phyloP scores from a whole-genome alignment of 306 rosid genomes.

The Cucumis cinereus region DNA sequence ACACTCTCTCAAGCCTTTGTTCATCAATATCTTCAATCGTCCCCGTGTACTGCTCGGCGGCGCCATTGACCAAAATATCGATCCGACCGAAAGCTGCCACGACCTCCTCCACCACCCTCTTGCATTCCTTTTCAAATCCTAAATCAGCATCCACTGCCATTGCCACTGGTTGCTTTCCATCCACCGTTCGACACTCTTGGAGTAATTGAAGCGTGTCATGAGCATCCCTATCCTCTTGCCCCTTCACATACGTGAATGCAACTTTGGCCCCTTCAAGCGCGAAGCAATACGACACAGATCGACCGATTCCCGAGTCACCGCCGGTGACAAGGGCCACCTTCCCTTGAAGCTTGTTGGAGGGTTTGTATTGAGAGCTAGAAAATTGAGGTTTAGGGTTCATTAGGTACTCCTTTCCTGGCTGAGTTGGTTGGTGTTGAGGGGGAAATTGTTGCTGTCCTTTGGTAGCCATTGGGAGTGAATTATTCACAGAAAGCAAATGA shows the following conservation, averaged over 20 bases:
- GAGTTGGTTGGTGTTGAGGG: conserved; percentile 34
- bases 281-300: conserved; percentile 31
- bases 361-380: conserved; percentile 20
- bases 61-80: conserved; percentile 43
- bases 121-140: conserved; percentile 38
- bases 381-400: conserved; percentile 42
- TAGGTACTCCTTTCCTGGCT: conserved; percentile 41
- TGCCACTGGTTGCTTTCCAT: conserved; percentile 34
- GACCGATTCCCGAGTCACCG: conserved; percentile 57
- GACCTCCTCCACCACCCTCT: conserved; percentile 22
- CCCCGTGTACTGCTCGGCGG: conserved; percentile 33
- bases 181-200: conserved; percentile 16
- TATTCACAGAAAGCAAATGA: no score
- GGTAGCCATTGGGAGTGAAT: conserved; percentile 25
- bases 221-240: conserved; percentile 37
- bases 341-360: conserved; percentile 44
- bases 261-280: conserved; percentile 43
- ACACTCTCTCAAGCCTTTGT: conserved; percentile 27
- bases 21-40: conserved; percentile 28
- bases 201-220: conserved; percentile 27
- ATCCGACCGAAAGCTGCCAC: conserved; percentile 30
- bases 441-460: conserved; percentile 27
- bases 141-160: conserved; percentile 32
- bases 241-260: conserved; percentile 48
- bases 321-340: conserved; percentile 58